Conservation (phyloP, 169 alveolate genomes). For the Plasmodium ovale region DNA sequence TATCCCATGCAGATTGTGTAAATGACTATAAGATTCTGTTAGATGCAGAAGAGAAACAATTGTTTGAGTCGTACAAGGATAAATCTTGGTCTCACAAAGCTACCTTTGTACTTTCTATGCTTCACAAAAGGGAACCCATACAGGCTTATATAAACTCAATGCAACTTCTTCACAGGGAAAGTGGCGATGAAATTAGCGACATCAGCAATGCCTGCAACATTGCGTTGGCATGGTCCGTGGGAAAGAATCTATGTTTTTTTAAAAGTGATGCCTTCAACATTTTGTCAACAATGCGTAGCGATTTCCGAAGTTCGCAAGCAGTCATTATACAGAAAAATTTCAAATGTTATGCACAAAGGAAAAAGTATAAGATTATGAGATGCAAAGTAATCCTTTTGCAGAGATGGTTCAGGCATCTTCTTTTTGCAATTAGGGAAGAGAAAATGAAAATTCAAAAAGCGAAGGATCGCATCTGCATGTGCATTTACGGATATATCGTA, state of each 20-base stretch:
- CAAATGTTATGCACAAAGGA: constrained; percentile 73
- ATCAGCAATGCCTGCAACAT: neutral
- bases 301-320: constrained; percentile 76
- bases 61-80: neutral
- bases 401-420: constrained; percentile 78
- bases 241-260: constrained; percentile 47
- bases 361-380: constrained; percentile 53
- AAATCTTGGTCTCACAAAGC: constrained; percentile 63
- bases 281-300: constrained; percentile 79
- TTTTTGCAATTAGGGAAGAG: constrained; percentile 55
- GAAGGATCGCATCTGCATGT: constrained; percentile 9
- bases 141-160: constrained; percentile 1
- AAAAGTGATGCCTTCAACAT: constrained; percentile 81
- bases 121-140: neutral
- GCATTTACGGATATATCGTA: constrained; percentile 21
- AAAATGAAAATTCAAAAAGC: constrained; percentile 7
- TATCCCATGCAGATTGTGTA: constrained; percentile 90
- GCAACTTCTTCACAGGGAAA: neutral
- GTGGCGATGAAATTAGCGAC: neutral
- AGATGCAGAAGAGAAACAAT: constrained; percentile 51
- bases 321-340: constrained; percentile 78
- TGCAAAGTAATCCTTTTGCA: constrained; percentile 77
- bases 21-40: constrained; percentile 87
- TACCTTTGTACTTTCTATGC: neutral
- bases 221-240: constrained; percentile 55